Percentiles rank a stretch among this genome's conserved stretches.
These are phyloP conservation scores for Allantophomopsis lycopodina DNA, from an alignment of 2,329 filamentous ascomycete genomes.

Conservation along the genomic window DNA sequence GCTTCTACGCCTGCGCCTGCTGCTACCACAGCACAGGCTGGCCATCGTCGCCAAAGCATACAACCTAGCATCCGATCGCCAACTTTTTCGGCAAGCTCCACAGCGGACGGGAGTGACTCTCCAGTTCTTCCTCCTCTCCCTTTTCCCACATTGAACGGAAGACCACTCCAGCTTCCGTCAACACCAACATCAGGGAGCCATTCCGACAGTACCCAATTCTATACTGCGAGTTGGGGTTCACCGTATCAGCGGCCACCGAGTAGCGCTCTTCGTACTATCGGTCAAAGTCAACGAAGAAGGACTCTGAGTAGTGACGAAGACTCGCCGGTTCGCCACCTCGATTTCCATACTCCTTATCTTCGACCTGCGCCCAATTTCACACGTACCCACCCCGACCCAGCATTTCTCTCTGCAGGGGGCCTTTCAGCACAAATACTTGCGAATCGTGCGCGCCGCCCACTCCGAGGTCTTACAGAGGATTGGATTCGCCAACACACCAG, in stretches of 20 bases:
- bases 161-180: constrained; percentile 38
- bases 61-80: constrained; percentile 27
- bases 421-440: constrained; percentile 42
- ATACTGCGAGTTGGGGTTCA: constrained; percentile 81
- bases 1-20: constrained; percentile 36
- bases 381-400: constrained; percentile 21
- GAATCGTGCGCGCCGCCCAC: constrained; percentile 44
- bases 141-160: constrained; percentile 41
- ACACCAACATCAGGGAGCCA: constrained; percentile 26
- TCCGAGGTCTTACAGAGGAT: constrained; percentile 60
- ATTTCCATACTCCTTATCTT: constrained; percentile 48
- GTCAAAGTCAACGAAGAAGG: constrained; percentile 22
- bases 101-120: constrained; percentile 41
- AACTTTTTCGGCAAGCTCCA: constrained; percentile 47
- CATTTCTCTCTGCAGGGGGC: constrained; percentile 20
- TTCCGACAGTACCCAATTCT: constrained; percentile 28
- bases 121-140: constrained; percentile 44
- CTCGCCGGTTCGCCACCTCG: constrained; percentile 45
- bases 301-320: constrained; percentile 48
- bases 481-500: constrained; percentile 78
- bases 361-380: constrained; percentile 34
- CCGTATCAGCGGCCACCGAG: constrained; percentile 63
- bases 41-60: not conserved
- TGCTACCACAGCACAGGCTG: constrained; percentile 35
- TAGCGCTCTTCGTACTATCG: constrained; percentile 19